Evolutionary conservation across 2,329 filamentous ascomycete genomes (phyloP), one percentile per base, ranked within the genome.

Genomic region (Achaetomium macrosporum): DNA sequence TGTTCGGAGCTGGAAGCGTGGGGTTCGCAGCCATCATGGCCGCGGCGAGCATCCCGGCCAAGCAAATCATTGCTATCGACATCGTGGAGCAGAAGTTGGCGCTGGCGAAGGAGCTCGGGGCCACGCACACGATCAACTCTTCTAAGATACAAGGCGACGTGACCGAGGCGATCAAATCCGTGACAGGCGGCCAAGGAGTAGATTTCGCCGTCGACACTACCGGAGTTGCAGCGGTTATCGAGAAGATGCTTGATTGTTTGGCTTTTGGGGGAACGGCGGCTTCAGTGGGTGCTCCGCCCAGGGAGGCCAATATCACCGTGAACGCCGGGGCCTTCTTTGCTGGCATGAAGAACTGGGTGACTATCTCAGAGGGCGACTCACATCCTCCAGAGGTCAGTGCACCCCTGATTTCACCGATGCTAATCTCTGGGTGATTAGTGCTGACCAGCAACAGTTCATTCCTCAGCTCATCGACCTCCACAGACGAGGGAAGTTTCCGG

Each of bases 1-100:
- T 74, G 0, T 64, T 73, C 2, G 72, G 72, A 0, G 61, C 68
- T 5, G 72, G 71, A n/a, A 66, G 66, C 13, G 72, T 74, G 0
- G 72, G 71, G 0, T 56, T 73, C 0, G 65, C 66, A 0, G 72
- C 70, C 0, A 55, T 74, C 8, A 70, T 72, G 64, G 70, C 70
- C 1, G 65, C 70, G 1, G 67, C 66, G 20, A 49, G 63, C 35
- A 39, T 62, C 1, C 60, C 60, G 8, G 64, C 63, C 2, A 59
- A 59, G 37, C 61, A 57, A 43, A 68, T 78, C 47, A 71, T 78
- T 10, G 75, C 69, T 5, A 67, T 76, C 8, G 76, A 78, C 55
- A 63, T 76, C 10, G 66, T 75, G 12, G 62, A 68, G 8, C 59
- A 61, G 5, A 66, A 73, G 17, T 64, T 78, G 12, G 65, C 68